Evolutionary conservation across 176 grass and related monocot species (phyloP), one percentile per base, ranked within the genome.

Genomic region (Aegilops bicornis): DNA sequence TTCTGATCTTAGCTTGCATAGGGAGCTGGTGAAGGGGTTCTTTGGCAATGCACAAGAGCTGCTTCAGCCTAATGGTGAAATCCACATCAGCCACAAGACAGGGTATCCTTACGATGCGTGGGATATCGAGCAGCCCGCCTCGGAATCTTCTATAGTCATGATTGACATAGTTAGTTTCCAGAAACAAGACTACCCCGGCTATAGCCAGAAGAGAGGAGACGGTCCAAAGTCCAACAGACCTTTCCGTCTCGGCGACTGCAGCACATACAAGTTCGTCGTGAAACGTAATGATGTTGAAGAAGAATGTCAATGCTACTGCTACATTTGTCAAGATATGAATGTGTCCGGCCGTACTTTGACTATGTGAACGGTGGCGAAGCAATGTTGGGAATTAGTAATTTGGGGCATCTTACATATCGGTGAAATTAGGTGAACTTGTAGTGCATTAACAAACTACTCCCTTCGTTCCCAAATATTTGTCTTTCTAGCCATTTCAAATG

Each of bases 131-230:
- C 67, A 86, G 33, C 83, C 90, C 14, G 88, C 90, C 15, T 64
- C 35, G 8, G 61, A 48, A 56, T 63, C 8, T 37, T 90, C 78
- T 84, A 79, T 95, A 64, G 3, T 76, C 66, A 20, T 88, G 76
- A n/a, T 83, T 20, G 68, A 84, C 16, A 79, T 70, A 24, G 36
- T 74, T 47, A 22, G 10, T 59, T 94, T 94, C 22, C 73, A 19
- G 0, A 94, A 69, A 23, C 47, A 83, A 42, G 84, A 94, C 19
- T 94, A 89, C 4, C 92, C 89, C 6, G 87, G 89, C 19, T 94
- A 92, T 81, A 85, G 73, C 36, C 80, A 89, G 33, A 94, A 92
- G 68, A 89, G 92, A 69, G 92, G 92, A 40, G 84, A 85, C 19
- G 64, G 85, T 27, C 8, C 19, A n/a, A 67, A 47, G 23, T 89